Evolutionary conservation across 805 yeast genomes (phyloP), one percentile per base, ranked within the genome.

Genomic region (Lipomyces oligophaga): DNA sequence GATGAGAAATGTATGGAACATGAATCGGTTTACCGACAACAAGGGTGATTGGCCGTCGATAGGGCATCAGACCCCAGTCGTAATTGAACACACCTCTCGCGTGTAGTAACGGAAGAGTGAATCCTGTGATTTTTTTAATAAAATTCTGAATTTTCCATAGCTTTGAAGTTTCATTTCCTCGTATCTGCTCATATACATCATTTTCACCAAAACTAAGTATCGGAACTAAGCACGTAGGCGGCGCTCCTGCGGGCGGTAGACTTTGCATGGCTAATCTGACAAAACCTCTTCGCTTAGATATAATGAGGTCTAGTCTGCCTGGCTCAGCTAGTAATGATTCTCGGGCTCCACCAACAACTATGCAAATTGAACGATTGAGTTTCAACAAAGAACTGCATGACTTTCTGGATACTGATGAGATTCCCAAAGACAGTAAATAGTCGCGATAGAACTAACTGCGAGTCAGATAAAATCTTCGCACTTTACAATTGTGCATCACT

Each of bases 261-360:
- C 25, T 28, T 21, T 44, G 43, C 49, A 93, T 68, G 0, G 97
- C 98, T 26, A 93, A 63, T 58, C 83, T 86, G 24, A 93, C 80
- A 66, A 93, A 93, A 0, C 98, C 98, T 60, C 81, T 84, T 32
- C 98, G 74, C 53, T 79, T 81, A 33, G 80, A 74, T 34, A 93
- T 67, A 0, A 93, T 85, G 38, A 93, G 67, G 47, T 83, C 83
- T 55, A 79, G 75, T 0, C 66, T 62, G 6, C 79, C 78, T 0
- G 83, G 80, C 43, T 72, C 70, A 4, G 85, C 78, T 22, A 85
- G 63, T 30, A 93, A 69, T 1, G 94, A 80, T 60, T 93, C 98
- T 49, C 87, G 84, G 0, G 97, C 97, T 0, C 98, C 98, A 2
- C 98, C 98, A 20, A 93, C 81, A 1, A 93, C 97, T 47, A 93